Evolutionary conservation across 2,329 filamentous ascomycete species (phyloP).

Genomic region (Trichoderma sp.): DNA sequence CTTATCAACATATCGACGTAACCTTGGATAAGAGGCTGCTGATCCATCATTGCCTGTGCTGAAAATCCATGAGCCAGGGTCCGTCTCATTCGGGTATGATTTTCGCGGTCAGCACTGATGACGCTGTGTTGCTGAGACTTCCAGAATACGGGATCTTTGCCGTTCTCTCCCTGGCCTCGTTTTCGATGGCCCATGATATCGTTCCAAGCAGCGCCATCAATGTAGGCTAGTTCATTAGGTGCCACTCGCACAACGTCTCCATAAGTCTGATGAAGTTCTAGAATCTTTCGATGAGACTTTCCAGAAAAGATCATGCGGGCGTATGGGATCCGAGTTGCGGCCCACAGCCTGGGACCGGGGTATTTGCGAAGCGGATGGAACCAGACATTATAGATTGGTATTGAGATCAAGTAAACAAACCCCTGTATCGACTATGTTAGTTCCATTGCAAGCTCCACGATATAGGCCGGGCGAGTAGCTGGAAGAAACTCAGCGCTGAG

Average conservation of each 20-base stretch:
- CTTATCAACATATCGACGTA: slow-evolving; percentile 33
- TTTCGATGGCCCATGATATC: slow-evolving; percentile 27
- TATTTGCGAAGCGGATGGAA: slow-evolving; percentile 20
- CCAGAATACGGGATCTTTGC: slow-evolving; percentile 17
- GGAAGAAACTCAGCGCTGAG: background rate
- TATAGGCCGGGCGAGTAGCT: background rate
- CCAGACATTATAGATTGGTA: slow-evolving; percentile 14
- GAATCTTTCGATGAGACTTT: background rate
- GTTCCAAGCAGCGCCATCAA: slow-evolving; percentile 18
- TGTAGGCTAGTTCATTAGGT: slow-evolving; percentile 9
- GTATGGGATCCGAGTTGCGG: background rate
- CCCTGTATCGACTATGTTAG: background rate
- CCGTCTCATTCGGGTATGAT: slow-evolving; percentile 29
- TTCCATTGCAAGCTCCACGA: no score
- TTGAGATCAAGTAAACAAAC: background rate
- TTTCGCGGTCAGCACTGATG: slow-evolving; percentile 24
- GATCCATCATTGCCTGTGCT: slow-evolving; percentile 32
- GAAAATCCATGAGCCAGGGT: slow-evolving; percentile 34
- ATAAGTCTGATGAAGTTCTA: background rate
- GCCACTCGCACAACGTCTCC: slow-evolving; percentile 16
- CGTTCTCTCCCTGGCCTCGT: slow-evolving; percentile 19
- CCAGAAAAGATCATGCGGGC: background rate
- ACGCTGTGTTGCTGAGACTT: slow-evolving; percentile 19
- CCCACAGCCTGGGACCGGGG: slow-evolving; percentile 11
- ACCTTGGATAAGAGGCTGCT: slow-evolving; percentile 32